Base-by-base conservation (phyloP, 1,284 basidiomycete genomes). In the Leucoagaricus sp. region DNA sequence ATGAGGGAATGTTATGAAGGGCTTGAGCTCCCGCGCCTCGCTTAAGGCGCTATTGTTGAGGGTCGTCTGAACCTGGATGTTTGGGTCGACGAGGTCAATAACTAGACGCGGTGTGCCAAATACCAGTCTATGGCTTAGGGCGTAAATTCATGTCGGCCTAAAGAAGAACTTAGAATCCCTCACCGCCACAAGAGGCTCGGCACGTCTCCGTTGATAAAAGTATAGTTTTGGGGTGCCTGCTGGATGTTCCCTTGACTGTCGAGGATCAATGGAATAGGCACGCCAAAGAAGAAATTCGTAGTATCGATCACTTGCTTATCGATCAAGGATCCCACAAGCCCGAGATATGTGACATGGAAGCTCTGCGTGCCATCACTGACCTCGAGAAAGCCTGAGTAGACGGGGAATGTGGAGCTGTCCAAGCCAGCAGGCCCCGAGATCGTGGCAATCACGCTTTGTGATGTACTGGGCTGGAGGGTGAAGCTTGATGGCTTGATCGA, bases 371-470 rank as follows among this genome's bases (percentile, higher is more conserved):
- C 72, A 57, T 72, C 78, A 12, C 71, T 67, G 51, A 83, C 71
- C 58, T 82, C 68, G 60, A 86, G 80, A 72, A 80, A 84, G 3
- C 84, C 85, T 41, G 82, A 82, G 72, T 77, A 87, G 48, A 86
- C 75, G 5, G 85, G 85, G 65, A 81, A 79, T 2, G 76, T 74
- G 10, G 73, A 67, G 0, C 75, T 62, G 58, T 84, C 76, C 29
- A 80, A 63, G 3, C 73, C 75, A 1, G 63, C 62, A 0, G 85
- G 86, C 0, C 79, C 68, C 56, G 69, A 64, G 77, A 79, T 64
- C 41, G 63, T 55, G 10, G 67, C 73, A 21, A 63, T 55, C 42
- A 79, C 67, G 10, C 61, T 65, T 36, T 67, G 68, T 12, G 67
- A 63, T 58, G 63, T 44, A 1, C 74, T 73, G 3, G 78, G 72